phyloP scores from a whole-genome alignment of 306 rosid species.

The Quercus rubra region DNA sequence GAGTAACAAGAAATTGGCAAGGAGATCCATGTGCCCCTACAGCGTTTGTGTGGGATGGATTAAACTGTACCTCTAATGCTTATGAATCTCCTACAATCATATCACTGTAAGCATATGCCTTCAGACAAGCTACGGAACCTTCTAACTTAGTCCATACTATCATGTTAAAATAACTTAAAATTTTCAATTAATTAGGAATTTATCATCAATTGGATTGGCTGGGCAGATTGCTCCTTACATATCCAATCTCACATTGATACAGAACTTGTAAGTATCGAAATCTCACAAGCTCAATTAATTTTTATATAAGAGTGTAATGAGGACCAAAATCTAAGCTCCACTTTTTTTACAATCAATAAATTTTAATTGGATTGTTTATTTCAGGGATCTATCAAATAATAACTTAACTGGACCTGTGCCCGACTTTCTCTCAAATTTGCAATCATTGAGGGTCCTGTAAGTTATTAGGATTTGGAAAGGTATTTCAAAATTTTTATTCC shows the following conservation, averaged over 20 bases:
- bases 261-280: conserved; percentile 39
- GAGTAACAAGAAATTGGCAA: conserved; percentile 45
- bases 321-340: conserved; percentile 16
- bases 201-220: conserved; percentile 41
- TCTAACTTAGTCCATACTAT: too few species aligned
- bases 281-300: too few species aligned
- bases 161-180: too few species aligned
- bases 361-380: conserved; percentile 17
- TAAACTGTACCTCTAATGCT: conserved; percentile 32
- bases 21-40: conserved; percentile 63
- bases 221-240: conserved; percentile 40
- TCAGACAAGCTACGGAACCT: neutral
- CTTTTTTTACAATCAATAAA: neutral
- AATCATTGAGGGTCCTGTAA: conserved; percentile 35
- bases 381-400: conserved; percentile 61
- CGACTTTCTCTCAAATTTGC: conserved; percentile 29
- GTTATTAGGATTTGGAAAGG: conserved; percentile 1
- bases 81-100: conserved; percentile 37
- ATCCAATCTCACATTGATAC: conserved; percentile 35
- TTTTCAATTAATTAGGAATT: conserved; percentile 22
- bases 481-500: neutral
- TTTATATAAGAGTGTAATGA: neutral
- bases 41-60: conserved; percentile 47
- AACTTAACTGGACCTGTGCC: conserved; percentile 43
- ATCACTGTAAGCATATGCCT: conserved; percentile 39